Base-by-base conservation (phyloP, 768 basidiomycete genomes). In the Tulasnella calospora region DNA sequence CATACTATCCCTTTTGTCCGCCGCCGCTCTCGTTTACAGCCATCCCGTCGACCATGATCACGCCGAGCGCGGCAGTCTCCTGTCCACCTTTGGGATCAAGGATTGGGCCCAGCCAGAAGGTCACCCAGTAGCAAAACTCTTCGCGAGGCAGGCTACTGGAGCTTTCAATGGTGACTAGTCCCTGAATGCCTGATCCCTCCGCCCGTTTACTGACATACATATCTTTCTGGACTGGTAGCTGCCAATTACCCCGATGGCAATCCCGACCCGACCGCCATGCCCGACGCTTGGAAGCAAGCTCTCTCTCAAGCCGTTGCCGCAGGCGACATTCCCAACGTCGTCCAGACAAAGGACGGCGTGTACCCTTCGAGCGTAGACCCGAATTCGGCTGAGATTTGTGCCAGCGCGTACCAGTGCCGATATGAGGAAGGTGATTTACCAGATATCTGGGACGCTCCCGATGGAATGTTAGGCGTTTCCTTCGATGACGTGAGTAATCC, bases 401-500 rank as follows among this genome's bases (percentile, higher is more conserved):
- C 94, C 2, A 87, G 91, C 33, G 92, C 92, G 0, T 91, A 89
- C 85, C 88, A 90, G 82, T 95, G 94, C 83, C 79, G 84, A 77
- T 83, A 82, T 74, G 87, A 86, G 57, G 90, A 88, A 15, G 61
- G 61, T 5, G 10, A 30, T 9, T 67, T 67, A 67, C 61, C 61
- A 67, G 93, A 94, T 80, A 82, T 94, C 72, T 92, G 91, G 89
- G 89, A 96, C 79, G 92, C 92, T 0, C 95, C 95, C 0, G 83
- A 87, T 40, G 92, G 93, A 10, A 84, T 87, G 74, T 85, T 94
- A 74, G 92, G 71, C 44, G 38, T 78, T 70, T 35, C 73, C 2
- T 73, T 76, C 75, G 75, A 76, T 69, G 75, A 76, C 57, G 47
- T 67, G 38, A 41, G 41, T 79, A 35, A 7, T 41, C 35, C 36